Percentiles rank a stretch among this genome's conserved stretches.
phyloP scores from a whole-genome alignment of 495 filamentous ascomycete genomes.

The Neurospora sp. region DNA sequence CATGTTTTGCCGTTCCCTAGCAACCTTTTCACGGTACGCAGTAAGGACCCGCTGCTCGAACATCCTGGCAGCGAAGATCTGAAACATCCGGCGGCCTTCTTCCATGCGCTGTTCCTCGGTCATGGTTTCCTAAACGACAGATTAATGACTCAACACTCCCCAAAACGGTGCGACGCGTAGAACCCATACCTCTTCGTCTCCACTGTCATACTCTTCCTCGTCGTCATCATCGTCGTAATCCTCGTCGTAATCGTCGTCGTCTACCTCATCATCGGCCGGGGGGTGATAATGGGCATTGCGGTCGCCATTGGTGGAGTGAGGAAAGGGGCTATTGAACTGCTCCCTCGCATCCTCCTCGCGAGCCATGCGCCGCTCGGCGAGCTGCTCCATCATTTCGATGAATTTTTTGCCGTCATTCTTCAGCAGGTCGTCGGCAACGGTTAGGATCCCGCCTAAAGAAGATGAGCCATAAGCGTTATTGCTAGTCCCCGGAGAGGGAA shows the following conservation, averaged over 20 bases:
- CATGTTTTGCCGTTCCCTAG: constrained; percentile 80
- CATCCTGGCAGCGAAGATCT: constrained; percentile 98
- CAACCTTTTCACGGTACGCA: constrained; percentile 95
- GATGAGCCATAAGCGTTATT: constrained; percentile 34
- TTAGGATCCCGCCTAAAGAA: constrained; percentile 85
- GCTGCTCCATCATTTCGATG: constrained; percentile 99
- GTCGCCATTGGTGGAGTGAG: constrained; percentile 35
- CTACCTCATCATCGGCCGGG: constrained; percentile 60
- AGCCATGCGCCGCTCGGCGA: constrained; percentile 94
- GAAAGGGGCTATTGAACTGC: constrained; percentile 53
- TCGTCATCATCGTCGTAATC: constrained; percentile 70
- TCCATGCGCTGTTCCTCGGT: constrained; percentile 99
- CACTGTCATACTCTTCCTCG: constrained; percentile 79
- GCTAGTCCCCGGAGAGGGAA: constrained; percentile 22
- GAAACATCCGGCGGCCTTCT: constrained; percentile 96
- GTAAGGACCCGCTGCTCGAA: constrained; percentile 95
- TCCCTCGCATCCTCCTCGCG: constrained; percentile 85
- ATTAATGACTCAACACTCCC: constrained; percentile 22
- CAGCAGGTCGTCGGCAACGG: constrained; percentile 93
- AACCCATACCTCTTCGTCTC: constrained; percentile 60
- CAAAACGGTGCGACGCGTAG: neutral
- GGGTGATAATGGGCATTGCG: constrained; percentile 37
- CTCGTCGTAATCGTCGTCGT: constrained; percentile 52
- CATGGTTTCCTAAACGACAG: constrained; percentile 66
- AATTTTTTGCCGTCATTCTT: constrained; percentile 99